phyloP scores from a whole-genome alignment of 192 early-diverging fungal genomes.

The Endogone sp. region DNA sequence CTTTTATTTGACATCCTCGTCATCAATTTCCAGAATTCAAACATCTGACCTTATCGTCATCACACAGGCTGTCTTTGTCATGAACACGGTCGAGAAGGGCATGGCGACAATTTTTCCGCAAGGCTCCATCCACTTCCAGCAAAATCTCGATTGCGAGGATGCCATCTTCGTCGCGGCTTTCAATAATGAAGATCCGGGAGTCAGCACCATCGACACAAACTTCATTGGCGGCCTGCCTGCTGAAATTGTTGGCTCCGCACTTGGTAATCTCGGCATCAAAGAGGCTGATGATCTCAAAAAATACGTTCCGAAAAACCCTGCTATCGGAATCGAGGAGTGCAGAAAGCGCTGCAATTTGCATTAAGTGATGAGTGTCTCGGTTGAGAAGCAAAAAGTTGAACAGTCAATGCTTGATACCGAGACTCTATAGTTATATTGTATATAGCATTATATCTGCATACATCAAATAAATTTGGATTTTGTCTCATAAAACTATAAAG shows the following conservation, averaged over 20 bases:
- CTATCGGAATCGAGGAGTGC: not conserved
- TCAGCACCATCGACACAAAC: conserved; percentile 10
- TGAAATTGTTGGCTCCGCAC: conserved; percentile 7
- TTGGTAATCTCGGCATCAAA: not conserved
- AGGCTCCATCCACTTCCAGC: conserved; percentile 14
- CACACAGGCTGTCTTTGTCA: conserved; percentile 2
- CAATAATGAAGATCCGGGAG: conserved; percentile 8
- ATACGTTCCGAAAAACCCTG: not conserved
- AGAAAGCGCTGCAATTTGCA: not conserved
- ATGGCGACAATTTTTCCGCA: conserved; percentile 10
- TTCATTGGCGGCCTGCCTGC: conserved; percentile 12
- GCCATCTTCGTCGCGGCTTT: conserved; percentile 14
- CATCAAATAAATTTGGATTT: too few relatives aligned
- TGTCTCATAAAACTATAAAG: too few relatives aligned
- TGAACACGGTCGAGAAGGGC: conserved; percentile 5
- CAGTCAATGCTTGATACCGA: too few relatives aligned
- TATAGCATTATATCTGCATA: too few relatives aligned
- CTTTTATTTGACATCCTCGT: not conserved
- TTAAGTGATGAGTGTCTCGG: too few relatives aligned
- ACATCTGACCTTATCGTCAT: too few relatives aligned
- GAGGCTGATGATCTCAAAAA: not conserved
- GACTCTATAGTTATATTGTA: too few relatives aligned
- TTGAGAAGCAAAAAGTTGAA: too few relatives aligned
- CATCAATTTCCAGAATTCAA: too few relatives aligned
- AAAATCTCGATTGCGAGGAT: conserved; percentile 10